phyloP scores from a whole-genome alignment of 176 grass and related monocot genomes.

The Cenchrus purpureus region DNA sequence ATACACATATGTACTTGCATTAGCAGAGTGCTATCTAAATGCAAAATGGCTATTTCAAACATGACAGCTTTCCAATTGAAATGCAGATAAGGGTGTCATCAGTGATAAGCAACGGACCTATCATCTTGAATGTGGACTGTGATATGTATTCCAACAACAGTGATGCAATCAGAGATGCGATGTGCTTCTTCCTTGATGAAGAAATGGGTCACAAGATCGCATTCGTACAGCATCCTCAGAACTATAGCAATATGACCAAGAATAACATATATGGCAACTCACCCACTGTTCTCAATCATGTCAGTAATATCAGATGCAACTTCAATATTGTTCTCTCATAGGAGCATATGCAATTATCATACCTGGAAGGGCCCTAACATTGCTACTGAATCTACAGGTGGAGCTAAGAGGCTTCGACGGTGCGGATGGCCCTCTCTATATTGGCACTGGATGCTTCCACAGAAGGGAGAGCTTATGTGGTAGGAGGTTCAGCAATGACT shows the following conservation, averaged over 20 bases:
- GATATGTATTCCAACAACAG: conserved; percentile 92
- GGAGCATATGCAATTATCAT: background rate
- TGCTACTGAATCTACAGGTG: conserved; percentile 55
- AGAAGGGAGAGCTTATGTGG: conserved; percentile 72
- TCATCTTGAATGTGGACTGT: conserved; percentile 88
- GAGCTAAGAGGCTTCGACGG: conserved; percentile 56
- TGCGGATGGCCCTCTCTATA: conserved; percentile 60
- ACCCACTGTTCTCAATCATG: conserved; percentile 47
- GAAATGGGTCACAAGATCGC: conserved; percentile 61
- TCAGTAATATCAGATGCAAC: conserved; percentile 24
- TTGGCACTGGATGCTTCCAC: conserved; percentile 82
- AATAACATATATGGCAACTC: conserved; percentile 73
- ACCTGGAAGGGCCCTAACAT: conserved; percentile 13
- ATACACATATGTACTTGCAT: too few relatives aligned
- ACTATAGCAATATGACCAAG: conserved; percentile 65
- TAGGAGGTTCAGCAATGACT: conserved; percentile 49
- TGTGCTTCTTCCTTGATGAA: conserved; percentile 91
- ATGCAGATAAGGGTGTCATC: conserved; percentile 79
- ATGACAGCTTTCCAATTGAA: conserved; percentile 6
- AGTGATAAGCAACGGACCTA: conserved; percentile 75
- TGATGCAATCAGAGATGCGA: conserved; percentile 57
- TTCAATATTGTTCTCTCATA: conserved; percentile 17
- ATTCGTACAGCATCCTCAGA: conserved; percentile 76
- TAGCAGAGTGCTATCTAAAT: too few relatives aligned
- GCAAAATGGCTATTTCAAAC: too few relatives aligned